phyloP scores from a whole-genome alignment of 1,139 yeast species.

The Hanseniaspora sp. region DNA sequence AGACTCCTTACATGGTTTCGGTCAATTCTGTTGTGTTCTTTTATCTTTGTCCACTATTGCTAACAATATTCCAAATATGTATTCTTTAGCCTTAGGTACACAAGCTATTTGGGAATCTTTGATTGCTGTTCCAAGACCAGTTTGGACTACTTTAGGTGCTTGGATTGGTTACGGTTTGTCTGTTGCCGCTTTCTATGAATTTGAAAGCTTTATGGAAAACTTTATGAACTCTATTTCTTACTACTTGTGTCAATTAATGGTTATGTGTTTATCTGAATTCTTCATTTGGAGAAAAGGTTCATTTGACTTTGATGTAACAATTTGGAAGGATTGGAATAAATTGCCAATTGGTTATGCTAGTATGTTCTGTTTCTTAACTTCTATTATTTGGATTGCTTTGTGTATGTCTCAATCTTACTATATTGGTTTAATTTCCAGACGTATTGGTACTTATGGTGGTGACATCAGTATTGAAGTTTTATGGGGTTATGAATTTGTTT shows the following conservation, averaged over 20 bases:
- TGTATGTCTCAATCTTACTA: conserved; percentile 88
- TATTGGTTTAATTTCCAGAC: conserved; percentile 51
- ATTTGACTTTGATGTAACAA: conserved; percentile 45
- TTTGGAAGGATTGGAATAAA: conserved; percentile 44
- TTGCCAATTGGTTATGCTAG: conserved; percentile 76
- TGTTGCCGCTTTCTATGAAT: conserved; percentile 73
- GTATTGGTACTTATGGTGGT: conserved; percentile 62
- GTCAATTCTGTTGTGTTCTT: conserved; percentile 77
- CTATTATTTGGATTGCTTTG: conserved; percentile 71
- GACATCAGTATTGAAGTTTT: conserved; percentile 83
- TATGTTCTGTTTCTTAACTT: conserved; percentile 63
- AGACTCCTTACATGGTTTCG: conserved; percentile 75
- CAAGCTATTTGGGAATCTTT: conserved; percentile 73
- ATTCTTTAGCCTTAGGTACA: conserved; percentile 74
- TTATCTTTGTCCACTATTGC: conserved; percentile 77
- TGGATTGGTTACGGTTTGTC: conserved; percentile 70
- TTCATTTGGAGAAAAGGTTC: conserved; percentile 55
- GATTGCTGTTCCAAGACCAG: conserved; percentile 61
- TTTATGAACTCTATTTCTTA: conserved; percentile 86
- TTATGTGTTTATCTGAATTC: conserved; percentile 65
- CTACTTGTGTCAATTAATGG: conserved; percentile 69
- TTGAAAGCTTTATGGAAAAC: conserved; percentile 61
- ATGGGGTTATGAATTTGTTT: conserved; percentile 56
- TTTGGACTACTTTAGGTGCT: conserved; percentile 73
- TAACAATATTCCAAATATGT: conserved; percentile 86